Base-by-base conservation (phyloP, 208 protist species). In the Acanthamoeba royreba region DNA sequence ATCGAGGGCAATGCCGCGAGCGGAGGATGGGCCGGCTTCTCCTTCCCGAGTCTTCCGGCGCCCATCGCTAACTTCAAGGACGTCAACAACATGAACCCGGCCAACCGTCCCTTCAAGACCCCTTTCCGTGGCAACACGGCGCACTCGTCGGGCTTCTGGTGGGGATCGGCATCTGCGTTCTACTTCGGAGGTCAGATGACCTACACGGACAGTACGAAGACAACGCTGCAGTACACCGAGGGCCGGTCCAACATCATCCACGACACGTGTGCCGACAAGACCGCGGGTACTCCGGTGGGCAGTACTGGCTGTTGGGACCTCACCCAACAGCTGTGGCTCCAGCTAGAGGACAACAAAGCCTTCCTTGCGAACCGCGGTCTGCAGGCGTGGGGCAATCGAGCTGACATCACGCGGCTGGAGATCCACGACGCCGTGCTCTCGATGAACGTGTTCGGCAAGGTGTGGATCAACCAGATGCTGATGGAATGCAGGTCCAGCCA, bases 21-120 rank as follows among this genome's bases (percentile, higher is more conserved):
- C 61, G 96, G 96, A 47, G 96, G 96, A 11, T 97, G 94, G 94
- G 49, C 95, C 7, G 95, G 95, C 52, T 97, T 96, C 47, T 69
- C 94, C n/a, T 94, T 97, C n/a, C 95, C 95, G 2, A 86, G 77
- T 52, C 93, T 97, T 2, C 15, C 33, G 0, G 28, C 1, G 25
- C 95, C 96, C 42, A 85, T 94, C 42, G 95, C 43, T 40, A 79
- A 79, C 66, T 46, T 46, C 66, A 79, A 79, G 66, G 38, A 79
- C 66, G 38, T 79, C 35, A 47, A 13, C 66, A 9, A 46, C 66
- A 4, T 79, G 4, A 79, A 79, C 38, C 66, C 66, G 19, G 66
- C 66, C 66, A 79, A 79, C 35, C 66, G 38, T 0, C 66, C 66
- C 1, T n/a, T n/a, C n/a, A n/a, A n/a, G n/a, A n/a, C n/a, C n/a